Conservation (phyloP, 1,284 basidiomycete species). For the Puccinia triticina region DNA sequence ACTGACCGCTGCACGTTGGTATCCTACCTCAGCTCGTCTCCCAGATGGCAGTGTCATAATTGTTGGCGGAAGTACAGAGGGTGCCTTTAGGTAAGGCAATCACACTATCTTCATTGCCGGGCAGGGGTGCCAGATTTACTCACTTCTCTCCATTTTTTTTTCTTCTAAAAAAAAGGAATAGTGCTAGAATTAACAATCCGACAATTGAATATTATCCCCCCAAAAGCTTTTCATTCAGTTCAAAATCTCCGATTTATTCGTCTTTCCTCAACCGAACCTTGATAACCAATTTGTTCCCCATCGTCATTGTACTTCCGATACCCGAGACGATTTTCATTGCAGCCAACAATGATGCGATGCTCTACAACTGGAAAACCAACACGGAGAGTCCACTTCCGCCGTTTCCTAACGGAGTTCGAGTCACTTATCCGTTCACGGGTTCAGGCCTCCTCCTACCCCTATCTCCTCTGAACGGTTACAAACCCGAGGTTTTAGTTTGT, state of each 20-base stretch:
- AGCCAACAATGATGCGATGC: slow-evolving; percentile 74
- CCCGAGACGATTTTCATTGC: slow-evolving; percentile 72
- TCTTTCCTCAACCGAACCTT: slow-evolving; percentile 73
- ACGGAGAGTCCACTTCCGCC: slow-evolving; percentile 70
- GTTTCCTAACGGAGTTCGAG: slow-evolving; percentile 78
- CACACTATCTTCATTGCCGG: slow-evolving; percentile 1
- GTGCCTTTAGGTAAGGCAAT: slow-evolving; percentile 52
- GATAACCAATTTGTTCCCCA: slow-evolving; percentile 78
- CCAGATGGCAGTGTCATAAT: slow-evolving; percentile 59
- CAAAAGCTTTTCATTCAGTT: slow-evolving; percentile 66
- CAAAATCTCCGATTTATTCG: slow-evolving; percentile 68
- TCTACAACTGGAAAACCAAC: slow-evolving; percentile 74
- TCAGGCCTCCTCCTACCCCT: slow-evolving; percentile 76
- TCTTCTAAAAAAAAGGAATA: slow-evolving; percentile 28
- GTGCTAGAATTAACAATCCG: slow-evolving; percentile 32
- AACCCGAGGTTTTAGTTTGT: slow-evolving; percentile 73
- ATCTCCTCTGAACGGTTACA: slow-evolving; percentile 68
- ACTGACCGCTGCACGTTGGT: slow-evolving; percentile 71
- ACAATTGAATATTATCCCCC: slow-evolving; percentile 45
- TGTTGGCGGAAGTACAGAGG: slow-evolving; percentile 49
- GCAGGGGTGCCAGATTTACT: slow-evolving; percentile 54
- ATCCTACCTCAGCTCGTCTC: slow-evolving; percentile 71
- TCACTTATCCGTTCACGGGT: slow-evolving; percentile 81
- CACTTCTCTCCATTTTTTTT: slow-evolving; percentile 31
- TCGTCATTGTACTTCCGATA: slow-evolving; percentile 72